Evolutionary conservation across 805 yeast species (phyloP), one percentile per base, ranked within the genome.

Genomic region (Sugiyamaella qingdaonensis): DNA sequence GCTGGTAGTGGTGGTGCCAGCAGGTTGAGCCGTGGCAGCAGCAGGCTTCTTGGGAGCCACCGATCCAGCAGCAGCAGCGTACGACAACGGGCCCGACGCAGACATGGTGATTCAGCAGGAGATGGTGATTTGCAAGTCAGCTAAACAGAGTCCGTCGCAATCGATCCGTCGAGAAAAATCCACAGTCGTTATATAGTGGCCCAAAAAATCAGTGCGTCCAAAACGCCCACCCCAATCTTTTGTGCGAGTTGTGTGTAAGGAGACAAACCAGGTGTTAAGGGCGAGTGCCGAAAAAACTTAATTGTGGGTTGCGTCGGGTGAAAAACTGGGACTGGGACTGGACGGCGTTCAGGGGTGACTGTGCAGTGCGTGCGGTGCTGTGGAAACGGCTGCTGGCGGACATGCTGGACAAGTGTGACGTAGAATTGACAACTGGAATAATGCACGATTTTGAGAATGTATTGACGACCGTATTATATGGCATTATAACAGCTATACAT

Each of bases 21-120:
- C 29, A 24, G 29, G 7, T 4, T 7, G 7, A 24, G 29, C 29
- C 3, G 29, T 24, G 29, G 7, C 29, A 24, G 29, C 29, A 7
- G 48, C n/a, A 24, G 49, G 35, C 29, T 16, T 14, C 19, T 29
- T 41, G 19, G 53, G 14, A 10, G 35, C 32, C 24, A 42, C 47
- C 46, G 63, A 58, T 33, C 60, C 55, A 39, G 59, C 56, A 34
- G 55, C 56, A 42, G 54, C 35, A 49, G 61, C 58, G 56, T 55
- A 56, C 24, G 64, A 55, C 33, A 61, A 48, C 10, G 67, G 55
- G 14, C 60, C 56, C 13, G 65, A 59, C 54, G 59, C 59, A 18
- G 56, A 48, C 36, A 47, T 44, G 18, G 44, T 11, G 46, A 37
- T 39, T 14, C 43, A 24, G 29, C 29, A 24, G 29, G 29, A 24